phyloP scores from a whole-genome alignment of 2,329 filamentous ascomycete species.

The Pezizomycotina sp. region DNA sequence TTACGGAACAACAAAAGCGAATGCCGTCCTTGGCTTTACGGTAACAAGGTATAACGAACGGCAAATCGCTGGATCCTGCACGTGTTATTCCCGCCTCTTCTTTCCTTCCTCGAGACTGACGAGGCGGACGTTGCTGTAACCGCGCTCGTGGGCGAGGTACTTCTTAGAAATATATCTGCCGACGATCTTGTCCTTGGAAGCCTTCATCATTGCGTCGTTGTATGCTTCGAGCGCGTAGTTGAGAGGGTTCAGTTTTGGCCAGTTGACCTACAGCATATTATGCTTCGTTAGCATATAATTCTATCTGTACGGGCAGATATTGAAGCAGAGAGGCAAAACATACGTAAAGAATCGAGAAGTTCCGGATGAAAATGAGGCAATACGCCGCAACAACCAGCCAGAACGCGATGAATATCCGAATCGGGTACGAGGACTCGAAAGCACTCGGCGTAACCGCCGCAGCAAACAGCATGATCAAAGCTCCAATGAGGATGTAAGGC shows the following conservation, averaged over 20 bases:
- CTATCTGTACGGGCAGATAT: no score
- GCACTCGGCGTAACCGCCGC: slow-evolving; percentile 22
- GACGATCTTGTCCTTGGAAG: slow-evolving; percentile 64
- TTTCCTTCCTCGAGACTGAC: slow-evolving; percentile 64
- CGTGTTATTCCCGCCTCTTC: slow-evolving; percentile 72
- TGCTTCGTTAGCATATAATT: slow-evolving; percentile 1
- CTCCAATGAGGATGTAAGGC: slow-evolving; percentile 56
- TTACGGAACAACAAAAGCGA: slow-evolving; percentile 5
- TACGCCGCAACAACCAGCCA: slow-evolving; percentile 56
- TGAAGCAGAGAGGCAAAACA: slow-evolving; percentile 32
- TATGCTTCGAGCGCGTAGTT: slow-evolving; percentile 76
- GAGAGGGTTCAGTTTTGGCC: slow-evolving; percentile 88
- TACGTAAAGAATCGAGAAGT: slow-evolving; percentile 86
- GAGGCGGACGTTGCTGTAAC: slow-evolving; percentile 42
- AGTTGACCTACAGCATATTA: slow-evolving; percentile 60
- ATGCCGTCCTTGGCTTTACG: background rate
- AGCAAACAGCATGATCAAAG: slow-evolving; percentile 20
- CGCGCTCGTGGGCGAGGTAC: slow-evolving; percentile 49
- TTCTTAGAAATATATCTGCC: slow-evolving; percentile 50
- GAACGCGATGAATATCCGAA: slow-evolving; percentile 66
- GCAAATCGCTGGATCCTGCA: background rate
- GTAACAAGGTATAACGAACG: background rate
- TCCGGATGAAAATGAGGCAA: slow-evolving; percentile 59
- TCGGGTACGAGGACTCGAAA: slow-evolving; percentile 53
- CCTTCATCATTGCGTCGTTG: slow-evolving; percentile 67